Conservation (phyloP, 2,329 filamentous ascomycete genomes). For the Zasmidium citrigriseum region DNA sequence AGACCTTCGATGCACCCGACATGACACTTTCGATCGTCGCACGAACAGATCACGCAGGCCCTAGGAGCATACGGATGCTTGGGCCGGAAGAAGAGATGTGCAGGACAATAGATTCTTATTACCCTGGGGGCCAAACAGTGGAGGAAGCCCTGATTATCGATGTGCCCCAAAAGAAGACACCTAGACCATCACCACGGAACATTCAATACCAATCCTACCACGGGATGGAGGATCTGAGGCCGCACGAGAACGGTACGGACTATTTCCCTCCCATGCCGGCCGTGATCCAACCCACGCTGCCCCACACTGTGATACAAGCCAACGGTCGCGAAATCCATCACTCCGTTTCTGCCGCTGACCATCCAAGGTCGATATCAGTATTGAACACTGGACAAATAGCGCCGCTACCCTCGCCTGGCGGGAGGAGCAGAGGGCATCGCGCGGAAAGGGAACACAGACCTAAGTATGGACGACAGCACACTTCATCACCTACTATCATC, state of each 20-base stretch:
- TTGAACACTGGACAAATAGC: slow-evolving; percentile 79
- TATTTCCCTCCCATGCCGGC: slow-evolving; percentile 77
- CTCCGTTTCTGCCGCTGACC: slow-evolving; percentile 41
- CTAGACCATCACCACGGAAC: slow-evolving; percentile 73
- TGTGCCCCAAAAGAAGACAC: slow-evolving; percentile 73
- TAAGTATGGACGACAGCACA: slow-evolving; percentile 69
- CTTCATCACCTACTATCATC: slow-evolving; percentile 75
- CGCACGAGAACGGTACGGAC: slow-evolving; percentile 70
- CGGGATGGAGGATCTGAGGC: slow-evolving; percentile 62
- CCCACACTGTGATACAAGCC: slow-evolving; percentile 34
- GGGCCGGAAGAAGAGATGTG: slow-evolving; percentile 85
- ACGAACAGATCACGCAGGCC: slow-evolving; percentile 45
- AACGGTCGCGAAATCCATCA: slow-evolving; percentile 37
- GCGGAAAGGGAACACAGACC: slow-evolving; percentile 48
- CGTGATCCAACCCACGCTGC: slow-evolving; percentile 43
- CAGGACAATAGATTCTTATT: slow-evolving; percentile 77
- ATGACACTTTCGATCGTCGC: slow-evolving; percentile 75
- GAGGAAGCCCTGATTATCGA: slow-evolving; percentile 92
- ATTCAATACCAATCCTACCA: slow-evolving; percentile 54
- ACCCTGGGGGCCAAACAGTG: slow-evolving; percentile 80
- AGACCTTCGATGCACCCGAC: slow-evolving; percentile 87
- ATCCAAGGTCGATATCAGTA: slow-evolving; percentile 73
- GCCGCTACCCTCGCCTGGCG: slow-evolving; percentile 79
- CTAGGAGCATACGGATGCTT: slow-evolving; percentile 63
- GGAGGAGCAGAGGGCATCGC: slow-evolving; percentile 46